These are phyloP conservation scores for Brassica nigra DNA, from an alignment of 345 rosid genomes.

Conservation along the genomic window DNA sequence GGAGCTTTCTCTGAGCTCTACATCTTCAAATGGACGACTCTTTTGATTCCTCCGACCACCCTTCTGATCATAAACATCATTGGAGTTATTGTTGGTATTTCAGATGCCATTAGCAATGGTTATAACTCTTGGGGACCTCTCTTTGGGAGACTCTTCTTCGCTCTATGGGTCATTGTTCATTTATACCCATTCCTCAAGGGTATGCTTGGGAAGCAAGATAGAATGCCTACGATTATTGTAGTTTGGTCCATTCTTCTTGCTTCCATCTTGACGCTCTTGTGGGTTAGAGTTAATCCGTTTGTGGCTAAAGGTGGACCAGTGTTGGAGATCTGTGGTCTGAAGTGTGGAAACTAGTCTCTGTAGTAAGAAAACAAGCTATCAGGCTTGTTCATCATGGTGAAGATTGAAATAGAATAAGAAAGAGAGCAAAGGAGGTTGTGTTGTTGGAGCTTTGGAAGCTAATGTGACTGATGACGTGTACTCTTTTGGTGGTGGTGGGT, in stretches of 20 bases:
- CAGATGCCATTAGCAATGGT: constrained; percentile 91
- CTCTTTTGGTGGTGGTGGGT: constrained; percentile 16
- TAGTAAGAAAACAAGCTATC: background rate
- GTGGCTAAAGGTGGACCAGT: constrained; percentile 86
- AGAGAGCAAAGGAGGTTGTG: constrained; percentile 3
- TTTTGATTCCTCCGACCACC: constrained; percentile 81
- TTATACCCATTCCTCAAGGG: constrained; percentile 96
- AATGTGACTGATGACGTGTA: constrained; percentile 18
- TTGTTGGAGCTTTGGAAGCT: constrained; percentile 26
- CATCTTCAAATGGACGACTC: constrained; percentile 92
- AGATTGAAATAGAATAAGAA: background rate
- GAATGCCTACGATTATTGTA: constrained; percentile 85
- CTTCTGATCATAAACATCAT: constrained; percentile 83
- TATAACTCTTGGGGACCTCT: constrained; percentile 97
- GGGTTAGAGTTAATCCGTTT: constrained; percentile 91
- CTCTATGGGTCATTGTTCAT: constrained; percentile 92
- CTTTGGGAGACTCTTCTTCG: constrained; percentile 85
- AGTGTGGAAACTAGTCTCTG: constrained; percentile 59
- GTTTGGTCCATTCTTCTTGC: constrained; percentile 92
- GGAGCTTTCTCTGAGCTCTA: constrained; percentile 93
- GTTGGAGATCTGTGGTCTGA: constrained; percentile 76
- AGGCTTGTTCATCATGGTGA: background rate
- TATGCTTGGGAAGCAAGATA: constrained; percentile 86
- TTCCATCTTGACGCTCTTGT: constrained; percentile 82
- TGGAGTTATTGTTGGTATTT: constrained; percentile 90